Base-by-base conservation (phyloP, 2,329 filamentous ascomycete species). In the Bipolaris gigantea region DNA sequence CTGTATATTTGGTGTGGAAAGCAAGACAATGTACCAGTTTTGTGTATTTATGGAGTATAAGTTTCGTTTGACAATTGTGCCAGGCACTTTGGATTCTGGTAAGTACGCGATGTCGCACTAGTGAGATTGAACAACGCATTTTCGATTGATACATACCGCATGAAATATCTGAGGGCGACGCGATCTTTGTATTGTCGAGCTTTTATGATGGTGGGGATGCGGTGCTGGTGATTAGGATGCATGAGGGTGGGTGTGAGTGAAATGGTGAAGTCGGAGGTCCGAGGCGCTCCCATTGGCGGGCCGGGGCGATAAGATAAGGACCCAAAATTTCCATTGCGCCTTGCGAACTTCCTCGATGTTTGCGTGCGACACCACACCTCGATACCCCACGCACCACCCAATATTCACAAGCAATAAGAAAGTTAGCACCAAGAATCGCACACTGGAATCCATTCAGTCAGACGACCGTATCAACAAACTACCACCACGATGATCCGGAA, bases 401-500 rank as follows among this genome's bases (percentile, higher is more conserved):
- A 36, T 5, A 38, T 13, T 27, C 32, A 27, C 34, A 19, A 30
- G 2, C 19, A 11, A 38, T 11, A 18, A 8, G 9, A 33, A 18
- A 5, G 15, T 11, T 9, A 5, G 15, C 25, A 11, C 15, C 10
- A 42, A 8, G 23, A 13, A 46, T 34, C 38, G 34, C 27, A 35
- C 21, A 10, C 10, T 25, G 4, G 13, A 7, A 5, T 13, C 11
- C 6, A n/a, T 21, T 1, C 30, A 5, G 19, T 32, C 25, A 11
- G 13, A 43, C 25, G 16, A 32, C n/a, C 13, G 10, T 32, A 21
- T 15, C 30, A 30, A 15, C 21, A 4, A 34, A 35, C 47, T 18
- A 48, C 18, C 32, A 7, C 36, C 39, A 58, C 16, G 15, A 69
- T 69, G 66, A 71, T 70, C 41, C 64, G 66, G 45, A 64, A 63